phyloP scores from a whole-genome alignment of 2,329 filamentous ascomycete genomes.

The Ophiostoma quercus region DNA sequence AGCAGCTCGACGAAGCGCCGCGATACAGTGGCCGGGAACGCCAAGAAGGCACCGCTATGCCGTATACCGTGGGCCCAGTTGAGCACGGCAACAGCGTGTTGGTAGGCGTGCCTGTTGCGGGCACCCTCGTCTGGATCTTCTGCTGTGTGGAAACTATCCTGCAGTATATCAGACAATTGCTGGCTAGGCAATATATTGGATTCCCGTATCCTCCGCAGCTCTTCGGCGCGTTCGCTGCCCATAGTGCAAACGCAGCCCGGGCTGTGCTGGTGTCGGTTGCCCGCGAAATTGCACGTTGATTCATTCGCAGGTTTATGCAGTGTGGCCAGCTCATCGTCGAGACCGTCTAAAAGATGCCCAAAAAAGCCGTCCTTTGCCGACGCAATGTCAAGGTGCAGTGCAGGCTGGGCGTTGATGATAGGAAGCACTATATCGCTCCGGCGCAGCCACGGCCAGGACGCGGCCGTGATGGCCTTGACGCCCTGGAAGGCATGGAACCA shows the following conservation, averaged over 20 bases:
- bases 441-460: constrained; percentile 60
- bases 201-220: neutral
- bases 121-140: constrained; percentile 28
- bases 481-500: constrained; percentile 66
- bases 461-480: constrained; percentile 59
- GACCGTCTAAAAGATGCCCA: constrained; percentile 52
- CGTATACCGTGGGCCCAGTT: constrained; percentile 62
- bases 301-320: constrained; percentile 26
- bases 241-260: constrained; percentile 17
- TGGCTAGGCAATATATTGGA: constrained; percentile 14
- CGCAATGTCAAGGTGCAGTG: constrained; percentile 55
- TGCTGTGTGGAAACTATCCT: constrained; percentile 30
- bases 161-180: constrained; percentile 33
- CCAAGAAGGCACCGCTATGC: constrained; percentile 52
- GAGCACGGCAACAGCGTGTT: constrained; percentile 59
- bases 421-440: constrained; percentile 52
- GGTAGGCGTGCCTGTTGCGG: constrained; percentile 51
- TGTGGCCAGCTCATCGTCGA: constrained; percentile 50
- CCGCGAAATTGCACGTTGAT: constrained; percentile 5
- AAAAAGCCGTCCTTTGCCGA: constrained; percentile 54
- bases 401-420: constrained; percentile 60
- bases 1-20: constrained; percentile 57
- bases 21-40: constrained; percentile 61
- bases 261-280: constrained; percentile 2
- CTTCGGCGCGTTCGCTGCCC: constrained; percentile 13